A percentile compares a stretch with the other conserved stretches of the same genome.
Conservation (phyloP, 2,329 filamentous ascomycete genomes). For the Exophiala lecanii-corni region DNA sequence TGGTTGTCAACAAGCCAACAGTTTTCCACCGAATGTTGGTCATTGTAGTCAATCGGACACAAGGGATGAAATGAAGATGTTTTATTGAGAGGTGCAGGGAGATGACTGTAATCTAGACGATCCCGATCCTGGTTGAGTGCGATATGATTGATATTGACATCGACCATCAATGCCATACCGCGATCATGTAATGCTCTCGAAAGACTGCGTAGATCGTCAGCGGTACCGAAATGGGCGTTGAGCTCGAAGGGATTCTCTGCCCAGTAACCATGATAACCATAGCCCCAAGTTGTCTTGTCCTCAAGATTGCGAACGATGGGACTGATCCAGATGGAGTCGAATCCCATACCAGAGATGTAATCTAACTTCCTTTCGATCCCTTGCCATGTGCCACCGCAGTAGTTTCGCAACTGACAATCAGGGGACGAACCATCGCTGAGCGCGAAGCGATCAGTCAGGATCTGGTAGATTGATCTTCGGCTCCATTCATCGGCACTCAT, state of each 20-base stretch:
- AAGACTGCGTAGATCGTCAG: conserved; percentile 44
- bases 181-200: conserved; percentile 41
- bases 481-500: no score
- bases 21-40: conserved; percentile 30
- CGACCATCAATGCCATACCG: conserved; percentile 51
- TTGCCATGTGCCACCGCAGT: conserved; percentile 51
- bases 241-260: conserved; percentile 44
- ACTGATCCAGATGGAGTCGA: conserved; percentile 46
- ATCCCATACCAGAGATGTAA: conserved; percentile 49
- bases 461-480: no score
- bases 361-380: conserved; percentile 46
- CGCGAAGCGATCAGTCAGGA: no score
- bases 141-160: conserved; percentile 50
- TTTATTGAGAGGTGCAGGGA: conserved; percentile 29
- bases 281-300: conserved; percentile 36
- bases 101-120: conserved; percentile 26
- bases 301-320: conserved; percentile 37
- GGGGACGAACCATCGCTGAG: no score
- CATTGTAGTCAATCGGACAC: conserved; percentile 31
- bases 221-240: conserved; percentile 48
- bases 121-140: conserved; percentile 31
- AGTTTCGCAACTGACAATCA: conserved; percentile 33
- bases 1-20: conserved; percentile 51
- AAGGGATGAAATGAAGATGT: conserved; percentile 32
- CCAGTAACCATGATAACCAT: conserved; percentile 51